A percentile compares a stretch with the other conserved stretches of the same genome.
These are phyloP conservation scores for Cryptococcus sp. DNA, from an alignment of 1,284 basidiomycete species.

Conservation along the genomic window DNA sequence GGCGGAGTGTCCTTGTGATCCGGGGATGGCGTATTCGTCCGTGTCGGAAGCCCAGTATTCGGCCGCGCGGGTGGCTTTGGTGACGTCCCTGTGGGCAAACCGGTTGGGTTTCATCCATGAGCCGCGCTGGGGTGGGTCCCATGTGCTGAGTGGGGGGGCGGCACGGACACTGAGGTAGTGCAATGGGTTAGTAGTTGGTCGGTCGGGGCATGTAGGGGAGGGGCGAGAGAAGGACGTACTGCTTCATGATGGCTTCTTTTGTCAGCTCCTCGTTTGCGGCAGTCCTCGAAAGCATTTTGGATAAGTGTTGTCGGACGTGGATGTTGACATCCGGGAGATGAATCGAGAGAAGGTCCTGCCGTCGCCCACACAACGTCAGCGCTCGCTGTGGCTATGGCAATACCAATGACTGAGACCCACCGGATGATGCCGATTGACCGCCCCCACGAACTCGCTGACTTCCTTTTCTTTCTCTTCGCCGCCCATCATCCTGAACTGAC, in stretches of 20 bases:
- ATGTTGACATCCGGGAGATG: constrained; percentile 33
- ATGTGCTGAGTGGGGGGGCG: constrained; percentile 42
- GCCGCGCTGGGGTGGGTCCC: constrained; percentile 40
- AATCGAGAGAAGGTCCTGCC: constrained; percentile 27
- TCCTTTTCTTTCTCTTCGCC: constrained; percentile 43
- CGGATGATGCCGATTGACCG: constrained; percentile 12
- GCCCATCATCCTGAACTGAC: constrained; percentile 42
- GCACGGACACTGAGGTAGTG: constrained; percentile 29
- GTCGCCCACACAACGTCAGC: not conserved
- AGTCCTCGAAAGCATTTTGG: constrained; percentile 33
- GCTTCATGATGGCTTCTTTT: constrained; percentile 39
- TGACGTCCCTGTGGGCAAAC: constrained; percentile 38
- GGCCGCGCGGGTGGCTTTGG: constrained; percentile 39
- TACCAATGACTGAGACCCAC: constrained; percentile 7
- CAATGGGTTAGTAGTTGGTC: not conserved
- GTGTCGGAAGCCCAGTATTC: constrained; percentile 46
- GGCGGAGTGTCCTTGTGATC: not conserved
- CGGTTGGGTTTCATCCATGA: constrained; percentile 28
- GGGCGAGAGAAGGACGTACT: constrained; percentile 23
- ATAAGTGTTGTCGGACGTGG: constrained; percentile 27
- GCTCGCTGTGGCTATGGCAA: not conserved
- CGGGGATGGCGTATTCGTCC: constrained; percentile 46
- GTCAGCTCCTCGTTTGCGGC: constrained; percentile 31
- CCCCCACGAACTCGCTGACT: constrained; percentile 41
- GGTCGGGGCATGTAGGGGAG: not conserved